A percentile compares a stretch with the other conserved stretches of the same genome.
phyloP scores from a whole-genome alignment of 2,329 filamentous ascomycete species.

The Hymenoscyphus scutula region DNA sequence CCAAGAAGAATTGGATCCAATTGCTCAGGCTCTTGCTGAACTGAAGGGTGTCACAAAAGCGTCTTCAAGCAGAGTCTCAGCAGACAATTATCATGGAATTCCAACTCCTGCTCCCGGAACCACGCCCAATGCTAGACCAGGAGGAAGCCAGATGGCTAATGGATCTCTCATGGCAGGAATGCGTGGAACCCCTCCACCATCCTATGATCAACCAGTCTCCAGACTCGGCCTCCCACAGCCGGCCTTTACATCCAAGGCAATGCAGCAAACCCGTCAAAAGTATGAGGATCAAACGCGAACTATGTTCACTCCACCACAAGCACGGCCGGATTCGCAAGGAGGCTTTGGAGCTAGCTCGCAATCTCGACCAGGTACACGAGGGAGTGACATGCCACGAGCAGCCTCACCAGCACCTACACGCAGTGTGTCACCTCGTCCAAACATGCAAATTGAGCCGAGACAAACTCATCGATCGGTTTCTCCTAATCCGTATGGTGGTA shows the following conservation, averaged over 20 bases:
- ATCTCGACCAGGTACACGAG: constrained; percentile 58
- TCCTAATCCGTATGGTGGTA: constrained; percentile 60
- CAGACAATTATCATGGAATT: constrained; percentile 92
- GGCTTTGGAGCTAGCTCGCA: constrained; percentile 39
- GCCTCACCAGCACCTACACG: constrained; percentile 69
- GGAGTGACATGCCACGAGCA: constrained; percentile 56
- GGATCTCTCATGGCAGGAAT: constrained; percentile 53
- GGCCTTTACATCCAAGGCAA: constrained; percentile 87
- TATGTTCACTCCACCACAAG: constrained; percentile 57
- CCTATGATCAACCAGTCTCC: constrained; percentile 74
- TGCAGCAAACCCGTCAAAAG: constrained; percentile 92
- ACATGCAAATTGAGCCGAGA: constrained; percentile 48
- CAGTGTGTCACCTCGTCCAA: constrained; percentile 60
- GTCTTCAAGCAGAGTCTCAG: constrained; percentile 80
- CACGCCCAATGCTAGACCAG: constrained; percentile 44
- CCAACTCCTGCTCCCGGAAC: constrained; percentile 69
- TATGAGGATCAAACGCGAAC: constrained; percentile 80
- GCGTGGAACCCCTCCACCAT: constrained; percentile 79
- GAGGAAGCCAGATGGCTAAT: constrained; percentile 40
- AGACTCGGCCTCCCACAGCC: constrained; percentile 85
- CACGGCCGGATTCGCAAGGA: constrained; percentile 33
- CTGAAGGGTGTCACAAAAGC: constrained; percentile 85
- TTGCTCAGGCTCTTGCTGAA: constrained; percentile 88
- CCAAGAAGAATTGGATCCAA: constrained; percentile 74
- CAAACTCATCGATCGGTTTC: constrained; percentile 51